Percentiles rank a stretch among this genome's conserved stretches.
Conservation (phyloP, 208 protist species). For the Trypanosoma cruzi region DNA sequence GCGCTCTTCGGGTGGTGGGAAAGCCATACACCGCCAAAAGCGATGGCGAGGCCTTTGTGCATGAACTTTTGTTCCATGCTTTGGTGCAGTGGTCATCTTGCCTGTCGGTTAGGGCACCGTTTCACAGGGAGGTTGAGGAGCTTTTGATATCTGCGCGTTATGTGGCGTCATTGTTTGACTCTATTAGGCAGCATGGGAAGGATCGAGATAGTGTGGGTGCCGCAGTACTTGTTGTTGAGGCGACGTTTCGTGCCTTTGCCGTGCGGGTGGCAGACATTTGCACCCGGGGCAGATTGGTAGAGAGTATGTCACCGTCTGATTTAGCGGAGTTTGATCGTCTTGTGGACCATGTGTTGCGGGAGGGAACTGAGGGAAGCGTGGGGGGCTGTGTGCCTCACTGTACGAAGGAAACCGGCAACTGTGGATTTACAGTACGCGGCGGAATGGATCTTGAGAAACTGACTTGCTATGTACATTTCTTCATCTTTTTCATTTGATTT, state of each 20-base stretch:
- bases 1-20: slow-evolving; percentile 11
- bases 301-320: neutral
- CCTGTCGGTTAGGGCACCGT: neutral
- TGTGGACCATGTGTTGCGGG: slow-evolving; percentile 2
- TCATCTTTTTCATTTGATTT: neutral
- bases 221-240: slow-evolving; percentile 27
- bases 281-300: neutral
- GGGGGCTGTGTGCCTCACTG: slow-evolving; percentile 1
- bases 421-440: neutral
- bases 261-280: slow-evolving; percentile 34
- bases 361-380: slow-evolving; percentile 16
- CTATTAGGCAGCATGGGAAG: slow-evolving; percentile 25
- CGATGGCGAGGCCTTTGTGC: slow-evolving; percentile 25
- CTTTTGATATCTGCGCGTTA: slow-evolving; percentile 19
- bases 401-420: slow-evolving; percentile 8
- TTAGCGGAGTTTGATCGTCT: slow-evolving; percentile 25
- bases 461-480: neutral
- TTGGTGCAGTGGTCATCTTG: slow-evolving; percentile 22
- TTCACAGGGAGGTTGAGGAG: slow-evolving; percentile 11
- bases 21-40: neutral
- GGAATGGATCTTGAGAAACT: neutral
- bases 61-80: slow-evolving; percentile 21
- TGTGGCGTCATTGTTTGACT: slow-evolving; percentile 27
- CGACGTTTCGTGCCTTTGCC: slow-evolving; percentile 36
- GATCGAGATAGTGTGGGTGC: neutral